Base-by-base conservation (phyloP, 495 filamentous ascomycete genomes). In the Penicillium steckii region DNA sequence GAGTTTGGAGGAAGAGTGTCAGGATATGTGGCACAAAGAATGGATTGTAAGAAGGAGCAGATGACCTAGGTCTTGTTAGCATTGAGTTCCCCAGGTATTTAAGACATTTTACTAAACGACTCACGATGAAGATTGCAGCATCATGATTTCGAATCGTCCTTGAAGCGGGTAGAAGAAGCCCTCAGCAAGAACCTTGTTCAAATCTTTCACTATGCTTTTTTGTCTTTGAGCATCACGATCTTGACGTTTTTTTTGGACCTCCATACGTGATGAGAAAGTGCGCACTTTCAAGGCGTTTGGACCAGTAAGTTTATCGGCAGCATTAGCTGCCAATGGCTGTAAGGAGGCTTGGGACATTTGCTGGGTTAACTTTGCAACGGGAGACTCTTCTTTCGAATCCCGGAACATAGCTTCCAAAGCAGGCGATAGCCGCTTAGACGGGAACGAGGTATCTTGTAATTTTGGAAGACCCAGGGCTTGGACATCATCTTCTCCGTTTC, bases 251-350 rank as follows among this genome's bases (percentile, higher is more conserved):
- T 80, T 80, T 62, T 87, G 82, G 17, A 86, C 82, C 38, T 81
- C 81, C 73, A 90, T 84, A 17, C 88, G 80, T 0, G 82, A 83
- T 23, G 84, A 87, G 70, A 91, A 90, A 15, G 83, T 89, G 46
- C 86, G 83, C 45, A 96, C 82, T 73, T 96, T 96, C 29, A 97
- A 82, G 4, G 85, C 82, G 54, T 89, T 84, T 0, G 92, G 91
- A 0, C 93, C 91, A 1, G 89, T 83, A 18, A 84, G 67, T 17
- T 85, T 80, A 37, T 92, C 89, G 22, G 75, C 74, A 2, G 78
- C 79, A 50, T 76, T 71, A 41, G 87, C 79, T 9, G 91, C 89
- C 30, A 97, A 69, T 9, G 94, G 94, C 29, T 86, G 80, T 21
- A 97, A 83, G 53, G 95, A 89, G 8, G 77, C 68, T 18, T 83